Percentiles rank a stretch among this genome's conserved stretches.
Evolutionary conservation across 2,329 filamentous ascomycete species (phyloP).

Genomic region (Aspergillus sergii): DNA sequence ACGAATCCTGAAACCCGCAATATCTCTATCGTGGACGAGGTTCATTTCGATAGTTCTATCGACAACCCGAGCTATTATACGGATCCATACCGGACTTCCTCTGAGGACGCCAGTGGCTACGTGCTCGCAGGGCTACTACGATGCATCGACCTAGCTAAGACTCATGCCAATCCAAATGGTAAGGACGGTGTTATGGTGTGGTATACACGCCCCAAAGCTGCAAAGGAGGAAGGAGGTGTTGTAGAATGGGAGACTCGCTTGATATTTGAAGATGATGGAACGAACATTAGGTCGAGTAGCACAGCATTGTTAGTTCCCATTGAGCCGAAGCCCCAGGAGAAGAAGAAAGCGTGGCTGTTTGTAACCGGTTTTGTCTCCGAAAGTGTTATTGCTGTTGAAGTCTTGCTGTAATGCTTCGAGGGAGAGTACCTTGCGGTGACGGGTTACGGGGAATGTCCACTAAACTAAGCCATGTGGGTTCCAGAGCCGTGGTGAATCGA

Average conservation of each 20-base stretch:
- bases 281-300: conserved; percentile 52
- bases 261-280: conserved; percentile 62
- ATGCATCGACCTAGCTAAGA: conserved; percentile 40
- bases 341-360: conserved; percentile 59
- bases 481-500: not conserved
- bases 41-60: conserved; percentile 50
- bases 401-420: conserved; percentile 47
- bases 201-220: conserved; percentile 36
- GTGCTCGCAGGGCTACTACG: conserved; percentile 53
- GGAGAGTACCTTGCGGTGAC: not conserved
- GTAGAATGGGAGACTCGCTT: conserved; percentile 49
- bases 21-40: conserved; percentile 46
- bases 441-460: not conserved
- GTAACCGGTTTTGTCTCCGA: conserved; percentile 58
- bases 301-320: conserved; percentile 57
- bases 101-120: conserved; percentile 56
- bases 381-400: conserved; percentile 54
- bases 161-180: conserved; percentile 36
- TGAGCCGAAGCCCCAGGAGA: conserved; percentile 48
- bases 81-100: conserved; percentile 53
- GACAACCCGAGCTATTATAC: conserved; percentile 64
- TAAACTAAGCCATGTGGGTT: not conserved
- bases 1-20: conserved; percentile 28
- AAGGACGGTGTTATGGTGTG: conserved; percentile 53
- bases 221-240: not conserved